Evolutionary conservation across 2,329 filamentous ascomycete genomes (phyloP).

Genomic region (Hypoxylon sp.): DNA sequence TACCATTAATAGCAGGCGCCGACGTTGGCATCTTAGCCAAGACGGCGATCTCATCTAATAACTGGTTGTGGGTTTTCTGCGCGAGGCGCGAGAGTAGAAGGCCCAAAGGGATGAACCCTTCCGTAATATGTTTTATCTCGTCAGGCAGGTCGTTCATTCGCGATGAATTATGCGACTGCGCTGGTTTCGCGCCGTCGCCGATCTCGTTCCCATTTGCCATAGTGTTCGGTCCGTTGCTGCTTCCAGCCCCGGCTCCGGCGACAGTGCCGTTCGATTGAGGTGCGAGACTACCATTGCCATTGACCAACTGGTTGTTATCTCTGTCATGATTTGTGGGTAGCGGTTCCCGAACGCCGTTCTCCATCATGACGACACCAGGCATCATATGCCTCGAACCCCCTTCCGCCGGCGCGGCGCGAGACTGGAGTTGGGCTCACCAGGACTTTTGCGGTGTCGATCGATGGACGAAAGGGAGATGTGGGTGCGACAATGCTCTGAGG

Average conservation of each 20-base stretch:
- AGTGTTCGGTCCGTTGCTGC: constrained; percentile 48
- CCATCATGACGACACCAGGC: constrained; percentile 70
- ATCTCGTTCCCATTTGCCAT: constrained; percentile 53
- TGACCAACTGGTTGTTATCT: constrained; percentile 60
- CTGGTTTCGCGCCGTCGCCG: constrained; percentile 43
- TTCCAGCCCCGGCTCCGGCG: constrained; percentile 39
- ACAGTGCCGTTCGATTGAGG: constrained; percentile 43
- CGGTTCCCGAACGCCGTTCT: constrained; percentile 68
- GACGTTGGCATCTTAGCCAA: constrained; percentile 78
- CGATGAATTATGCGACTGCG: constrained; percentile 46
- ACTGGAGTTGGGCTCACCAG: constrained; percentile 44
- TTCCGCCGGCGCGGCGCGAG: constrained; percentile 54
- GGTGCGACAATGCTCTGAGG: constrained; percentile 41
- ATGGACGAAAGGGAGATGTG: constrained; percentile 19
- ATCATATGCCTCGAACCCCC: constrained; percentile 59
- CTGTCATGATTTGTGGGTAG: constrained; percentile 70
- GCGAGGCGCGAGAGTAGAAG: constrained; percentile 82
- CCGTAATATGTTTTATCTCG: constrained; percentile 78
- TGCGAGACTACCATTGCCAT: constrained; percentile 48
- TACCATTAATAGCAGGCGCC: constrained; percentile 67
- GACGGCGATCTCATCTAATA: constrained; percentile 78
- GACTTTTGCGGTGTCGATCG: constrained; percentile 27
- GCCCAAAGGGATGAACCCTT: constrained; percentile 82
- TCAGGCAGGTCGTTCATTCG: constrained; percentile 73
- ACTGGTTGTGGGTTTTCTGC: constrained; percentile 85